A percentile compares a stretch with the other conserved stretches of the same genome.
Conservation (phyloP, 306 rosid species). For the Rosa multiflora region DNA sequence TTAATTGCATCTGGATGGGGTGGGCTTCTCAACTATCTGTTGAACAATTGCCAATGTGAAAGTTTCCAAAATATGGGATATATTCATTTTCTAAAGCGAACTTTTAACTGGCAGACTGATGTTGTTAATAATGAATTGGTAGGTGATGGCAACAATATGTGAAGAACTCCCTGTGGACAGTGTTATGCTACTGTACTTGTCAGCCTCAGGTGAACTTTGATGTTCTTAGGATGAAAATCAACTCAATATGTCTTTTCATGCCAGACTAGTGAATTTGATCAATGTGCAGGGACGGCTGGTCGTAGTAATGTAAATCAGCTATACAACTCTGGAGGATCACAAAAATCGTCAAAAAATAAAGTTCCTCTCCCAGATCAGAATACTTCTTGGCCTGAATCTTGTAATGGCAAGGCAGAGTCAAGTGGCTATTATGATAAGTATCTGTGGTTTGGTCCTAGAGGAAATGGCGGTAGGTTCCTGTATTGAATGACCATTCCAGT, state of each 20-base stretch:
- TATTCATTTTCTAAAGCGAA: neutral
- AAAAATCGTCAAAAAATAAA: slow-evolving; percentile 55
- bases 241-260: slow-evolving; percentile 23
- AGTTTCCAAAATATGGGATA: neutral
- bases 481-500: slow-evolving; percentile 13
- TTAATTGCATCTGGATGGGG: neutral
- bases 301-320: slow-evolving; percentile 45
- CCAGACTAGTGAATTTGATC: slow-evolving; percentile 39
- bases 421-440: slow-evolving; percentile 57
- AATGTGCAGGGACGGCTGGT: slow-evolving; percentile 69
- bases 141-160: slow-evolving; percentile 96
- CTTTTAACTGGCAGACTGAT: slow-evolving; percentile 25
- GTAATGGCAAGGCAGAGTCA: slow-evolving; percentile 60
- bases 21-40: neutral
- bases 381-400: slow-evolving; percentile 48
- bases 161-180: slow-evolving; percentile 93
- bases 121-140: slow-evolving; percentile 24
- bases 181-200: slow-evolving; percentile 74
- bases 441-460: slow-evolving; percentile 93
- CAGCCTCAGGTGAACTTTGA: slow-evolving; percentile 80
- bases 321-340: slow-evolving; percentile 59
- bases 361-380: slow-evolving; percentile 55
- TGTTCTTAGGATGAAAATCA: slow-evolving; percentile 25
- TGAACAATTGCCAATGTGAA: neutral
- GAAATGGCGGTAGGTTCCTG: slow-evolving; percentile 67